phyloP scores from a whole-genome alignment of 1,284 basidiomycete genomes.

The Leccinum pachyderme region DNA sequence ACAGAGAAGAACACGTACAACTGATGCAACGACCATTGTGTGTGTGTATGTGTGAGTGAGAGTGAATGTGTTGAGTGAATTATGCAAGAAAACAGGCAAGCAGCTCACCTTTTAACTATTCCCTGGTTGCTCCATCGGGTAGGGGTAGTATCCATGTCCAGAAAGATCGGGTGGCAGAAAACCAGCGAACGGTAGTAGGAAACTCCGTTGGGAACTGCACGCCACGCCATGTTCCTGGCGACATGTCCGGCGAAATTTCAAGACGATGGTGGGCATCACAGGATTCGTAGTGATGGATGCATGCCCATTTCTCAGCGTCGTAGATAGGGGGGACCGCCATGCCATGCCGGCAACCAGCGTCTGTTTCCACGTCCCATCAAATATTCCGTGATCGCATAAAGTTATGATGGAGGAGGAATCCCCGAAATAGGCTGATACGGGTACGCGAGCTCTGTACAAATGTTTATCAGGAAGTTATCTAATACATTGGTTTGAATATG shows the following conservation, averaged over 20 bases:
- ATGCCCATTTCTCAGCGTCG: background rate
- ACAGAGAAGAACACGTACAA: background rate
- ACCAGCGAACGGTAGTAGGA: background rate
- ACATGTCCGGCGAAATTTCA: background rate
- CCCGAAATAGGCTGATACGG: background rate
- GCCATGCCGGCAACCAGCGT: background rate
- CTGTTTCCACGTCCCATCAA: background rate
- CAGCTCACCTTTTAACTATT: background rate
- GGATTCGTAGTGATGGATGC: background rate
- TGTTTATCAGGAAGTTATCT: background rate
- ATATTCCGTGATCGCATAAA: background rate
- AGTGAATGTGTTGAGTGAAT: background rate
- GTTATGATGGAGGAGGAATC: background rate
- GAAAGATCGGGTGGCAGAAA: background rate
- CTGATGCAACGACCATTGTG: background rate
- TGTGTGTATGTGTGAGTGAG: background rate
- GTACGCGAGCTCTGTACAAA: background rate
- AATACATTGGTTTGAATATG: background rate
- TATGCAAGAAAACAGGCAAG: background rate
- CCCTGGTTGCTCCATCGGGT: background rate
- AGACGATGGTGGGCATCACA: background rate
- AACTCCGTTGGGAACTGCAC: background rate
- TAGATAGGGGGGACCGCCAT: background rate
- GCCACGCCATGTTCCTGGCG: background rate
- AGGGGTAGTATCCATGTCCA: background rate